These are phyloP conservation scores for Liriodendron chinense DNA, from an alignment of 164 flowering plant species.

Conservation along the genomic window DNA sequence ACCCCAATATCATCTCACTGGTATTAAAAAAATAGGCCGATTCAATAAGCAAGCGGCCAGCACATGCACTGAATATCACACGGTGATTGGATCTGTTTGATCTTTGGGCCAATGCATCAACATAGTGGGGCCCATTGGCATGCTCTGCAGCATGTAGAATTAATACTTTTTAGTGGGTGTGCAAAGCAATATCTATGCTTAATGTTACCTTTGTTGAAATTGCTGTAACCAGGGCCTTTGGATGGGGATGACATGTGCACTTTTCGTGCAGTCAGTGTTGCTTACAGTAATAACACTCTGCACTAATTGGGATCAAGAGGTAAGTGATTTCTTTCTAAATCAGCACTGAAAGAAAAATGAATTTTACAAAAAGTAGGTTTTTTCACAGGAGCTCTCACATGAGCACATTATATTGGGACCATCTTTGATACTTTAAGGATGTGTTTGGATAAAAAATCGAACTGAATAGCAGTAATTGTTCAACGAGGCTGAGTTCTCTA, in stretches of 20 bases:
- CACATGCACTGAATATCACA: too few species aligned
- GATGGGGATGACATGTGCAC: conserved; percentile 44
- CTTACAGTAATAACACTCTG: conserved; percentile 25
- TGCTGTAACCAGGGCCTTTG: conserved; percentile 39
- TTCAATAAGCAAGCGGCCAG: too few species aligned
- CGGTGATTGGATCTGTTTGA: too few species aligned
- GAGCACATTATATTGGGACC: background rate
- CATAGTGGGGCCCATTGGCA: too few species aligned
- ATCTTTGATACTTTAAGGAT: background rate
- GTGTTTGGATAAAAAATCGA: background rate
- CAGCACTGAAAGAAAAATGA: background rate
- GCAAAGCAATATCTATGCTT: background rate
- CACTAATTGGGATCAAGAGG: conserved; percentile 43
- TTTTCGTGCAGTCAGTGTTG: conserved; percentile 32
- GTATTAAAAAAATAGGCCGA: too few species aligned
- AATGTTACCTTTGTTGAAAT: background rate
- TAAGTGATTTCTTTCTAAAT: conserved; percentile 9
- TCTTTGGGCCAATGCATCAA: too few species aligned
- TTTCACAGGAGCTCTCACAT: background rate
- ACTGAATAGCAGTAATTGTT: background rate
- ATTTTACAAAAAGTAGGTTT: background rate
- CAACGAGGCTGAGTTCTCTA: background rate
- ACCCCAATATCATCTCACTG: too few species aligned
- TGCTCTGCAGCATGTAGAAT: too few species aligned
- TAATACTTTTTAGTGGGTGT: background rate